These are phyloP conservation scores for Sesbania bispinosa DNA, from an alignment of 306 rosid genomes.

Conservation along the genomic window DNA sequence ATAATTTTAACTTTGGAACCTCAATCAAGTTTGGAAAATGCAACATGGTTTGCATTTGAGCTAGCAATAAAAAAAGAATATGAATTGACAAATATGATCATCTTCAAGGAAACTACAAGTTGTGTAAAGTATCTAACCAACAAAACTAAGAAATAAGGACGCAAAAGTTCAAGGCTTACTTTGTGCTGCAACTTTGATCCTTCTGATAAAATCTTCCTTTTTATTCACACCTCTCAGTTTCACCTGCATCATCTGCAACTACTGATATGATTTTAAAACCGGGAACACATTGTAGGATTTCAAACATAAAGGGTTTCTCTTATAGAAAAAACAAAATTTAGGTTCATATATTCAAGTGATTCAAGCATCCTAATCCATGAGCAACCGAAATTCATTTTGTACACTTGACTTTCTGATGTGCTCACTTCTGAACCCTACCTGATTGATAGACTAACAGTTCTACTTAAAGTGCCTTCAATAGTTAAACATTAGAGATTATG, in stretches of 20 bases:
- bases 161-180: slow-evolving; percentile 41
- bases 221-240: slow-evolving; percentile 51
- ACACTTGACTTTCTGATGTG: background rate
- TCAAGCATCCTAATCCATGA: background rate
- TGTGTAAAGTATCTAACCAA: background rate
- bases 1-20: background rate
- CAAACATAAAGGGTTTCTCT: background rate
- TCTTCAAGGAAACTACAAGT: slow-evolving; percentile 7
- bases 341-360: background rate
- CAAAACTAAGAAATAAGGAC: slow-evolving; percentile 8
- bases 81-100: background rate
- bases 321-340: background rate
- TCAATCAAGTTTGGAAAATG: background rate
- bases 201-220: slow-evolving; percentile 58
- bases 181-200: slow-evolving; percentile 55
- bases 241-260: slow-evolving; percentile 63
- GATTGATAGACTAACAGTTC: background rate
- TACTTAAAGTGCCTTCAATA: background rate
- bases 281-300: background rate
- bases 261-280: slow-evolving; percentile 12
- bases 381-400: background rate
- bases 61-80: background rate
- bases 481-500: background rate
- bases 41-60: background rate
- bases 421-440: background rate